phyloP scores from a whole-genome alignment of 768 basidiomycete species.

The Termitomyces titanicus region DNA sequence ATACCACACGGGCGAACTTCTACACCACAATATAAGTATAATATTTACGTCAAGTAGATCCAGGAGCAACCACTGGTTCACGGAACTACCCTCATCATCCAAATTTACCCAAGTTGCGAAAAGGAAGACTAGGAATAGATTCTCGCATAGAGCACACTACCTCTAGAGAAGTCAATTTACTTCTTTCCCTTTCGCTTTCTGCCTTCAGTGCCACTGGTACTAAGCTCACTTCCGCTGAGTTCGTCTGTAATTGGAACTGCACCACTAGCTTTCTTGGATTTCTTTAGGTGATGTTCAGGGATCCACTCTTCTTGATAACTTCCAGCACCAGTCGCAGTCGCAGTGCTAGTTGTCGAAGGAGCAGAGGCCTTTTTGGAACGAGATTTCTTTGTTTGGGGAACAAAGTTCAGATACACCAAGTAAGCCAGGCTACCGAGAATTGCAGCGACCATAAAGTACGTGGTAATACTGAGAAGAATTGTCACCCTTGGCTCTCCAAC shows the following conservation, averaged over 20 bases:
- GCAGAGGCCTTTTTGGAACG: constrained; percentile 40
- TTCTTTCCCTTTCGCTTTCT: constrained; percentile 54
- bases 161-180: constrained; percentile 14
- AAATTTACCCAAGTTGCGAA: background rate
- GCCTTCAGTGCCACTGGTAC: constrained; percentile 59
- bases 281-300: constrained; percentile 83
- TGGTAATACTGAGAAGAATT: constrained; percentile 43
- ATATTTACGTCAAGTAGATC: background rate
- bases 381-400: constrained; percentile 61
- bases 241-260: constrained; percentile 57
- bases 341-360: constrained; percentile 48
- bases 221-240: constrained; percentile 60
- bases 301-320: constrained; percentile 91
- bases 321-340: constrained; percentile 62
- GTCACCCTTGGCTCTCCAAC: background rate
- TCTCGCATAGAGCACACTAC: background rate
- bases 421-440: constrained; percentile 63
- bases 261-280: constrained; percentile 46
- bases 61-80: background rate
- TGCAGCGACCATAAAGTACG: constrained; percentile 67
- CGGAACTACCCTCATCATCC: background rate
- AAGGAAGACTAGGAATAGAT: constrained; percentile 4
- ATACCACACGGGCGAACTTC: too few relatives aligned
- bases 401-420: constrained; percentile 60
- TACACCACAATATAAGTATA: too few relatives aligned